Conservation (phyloP, 139 green algal genomes). For the Closterium sp. region DNA sequence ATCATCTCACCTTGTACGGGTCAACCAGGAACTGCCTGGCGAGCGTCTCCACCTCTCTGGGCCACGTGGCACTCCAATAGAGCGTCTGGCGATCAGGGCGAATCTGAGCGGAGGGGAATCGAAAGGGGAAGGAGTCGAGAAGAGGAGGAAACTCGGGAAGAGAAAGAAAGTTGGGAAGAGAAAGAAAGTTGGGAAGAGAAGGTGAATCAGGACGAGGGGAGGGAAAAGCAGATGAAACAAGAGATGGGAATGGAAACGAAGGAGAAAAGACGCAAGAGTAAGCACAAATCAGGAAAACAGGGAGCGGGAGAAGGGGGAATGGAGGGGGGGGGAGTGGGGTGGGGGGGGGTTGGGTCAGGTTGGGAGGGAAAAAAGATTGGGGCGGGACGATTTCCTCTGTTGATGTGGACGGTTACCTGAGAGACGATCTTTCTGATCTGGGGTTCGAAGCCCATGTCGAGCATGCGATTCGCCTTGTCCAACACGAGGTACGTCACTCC, state of each 20-base stretch:
- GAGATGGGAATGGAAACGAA: background rate
- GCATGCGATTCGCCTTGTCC: constrained; percentile 94
- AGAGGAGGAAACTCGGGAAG: background rate
- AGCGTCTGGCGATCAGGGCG: constrained; percentile 57
- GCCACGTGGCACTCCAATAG: constrained; percentile 64
- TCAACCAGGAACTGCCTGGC: constrained; percentile 43
- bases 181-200: too few species aligned
- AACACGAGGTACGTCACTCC: constrained; percentile 80
- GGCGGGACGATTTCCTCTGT: too few species aligned
- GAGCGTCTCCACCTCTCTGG: constrained; percentile 57
- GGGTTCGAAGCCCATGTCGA: constrained; percentile 99
- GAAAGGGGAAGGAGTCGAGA: background rate
- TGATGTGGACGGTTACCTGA: background rate
- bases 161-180: background rate
- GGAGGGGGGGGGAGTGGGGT: background rate
- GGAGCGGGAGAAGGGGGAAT: background rate
- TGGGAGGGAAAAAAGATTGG: background rate
- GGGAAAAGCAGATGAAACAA: background rate
- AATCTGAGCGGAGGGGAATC: constrained; percentile 52
- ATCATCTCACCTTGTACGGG: constrained; percentile 46
- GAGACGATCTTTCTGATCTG: constrained; percentile 74
- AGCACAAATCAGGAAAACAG: too few species aligned
- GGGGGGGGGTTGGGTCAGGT: background rate
- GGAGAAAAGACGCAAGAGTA: too few species aligned
- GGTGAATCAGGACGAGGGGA: background rate